Percentiles rank a stretch among this genome's conserved stretches.
Evolutionary conservation across 768 basidiomycete genomes (phyloP).

Genomic region (Cantharellus cinnabarinus): DNA sequence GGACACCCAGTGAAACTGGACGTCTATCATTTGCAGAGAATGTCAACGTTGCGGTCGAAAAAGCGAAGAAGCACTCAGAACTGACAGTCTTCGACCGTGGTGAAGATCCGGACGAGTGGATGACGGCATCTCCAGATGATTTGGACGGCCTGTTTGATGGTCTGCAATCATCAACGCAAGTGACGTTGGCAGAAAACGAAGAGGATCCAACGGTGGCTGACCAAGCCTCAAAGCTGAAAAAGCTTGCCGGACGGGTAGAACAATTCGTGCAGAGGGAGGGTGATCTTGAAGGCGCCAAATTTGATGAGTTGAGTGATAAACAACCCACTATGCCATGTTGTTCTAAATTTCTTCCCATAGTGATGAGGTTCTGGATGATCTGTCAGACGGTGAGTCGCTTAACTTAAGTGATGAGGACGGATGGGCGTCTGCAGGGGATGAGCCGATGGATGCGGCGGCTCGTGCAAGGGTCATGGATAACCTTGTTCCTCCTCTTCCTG

Average conservation of each 20-base stretch:
- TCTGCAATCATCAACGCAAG: no score
- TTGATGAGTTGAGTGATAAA: slow-evolving; percentile 54
- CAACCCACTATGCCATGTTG: not conserved
- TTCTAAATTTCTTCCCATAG: not conserved
- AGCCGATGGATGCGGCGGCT: slow-evolving; percentile 13
- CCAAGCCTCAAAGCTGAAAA: slow-evolving; percentile 49
- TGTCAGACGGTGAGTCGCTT: slow-evolving; percentile 37
- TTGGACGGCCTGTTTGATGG: no score
- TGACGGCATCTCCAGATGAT: slow-evolving; percentile 31
- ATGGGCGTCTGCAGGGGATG: slow-evolving; percentile 22
- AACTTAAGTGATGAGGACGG: slow-evolving; percentile 23
- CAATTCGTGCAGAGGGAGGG: slow-evolving; percentile 83
- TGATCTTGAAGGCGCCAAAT: slow-evolving; percentile 69
- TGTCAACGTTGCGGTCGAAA: slow-evolving; percentile 42
- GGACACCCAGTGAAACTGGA: slow-evolving; percentile 27
- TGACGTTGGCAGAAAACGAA: slow-evolving; percentile 9
- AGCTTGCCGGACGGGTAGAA: slow-evolving; percentile 69
- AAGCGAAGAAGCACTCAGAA: slow-evolving; percentile 15
- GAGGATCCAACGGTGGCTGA: slow-evolving; percentile 36
- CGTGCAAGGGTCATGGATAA: slow-evolving; percentile 40
- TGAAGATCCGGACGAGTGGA: slow-evolving; percentile 79
- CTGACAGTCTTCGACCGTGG: slow-evolving; percentile 8
- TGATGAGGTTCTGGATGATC: slow-evolving; percentile 21
- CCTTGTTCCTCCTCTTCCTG: slow-evolving; percentile 60
- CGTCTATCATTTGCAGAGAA: slow-evolving; percentile 58